Evolutionary conservation across 257 asterid species (phyloP), one percentile per base, ranked within the genome.

Genomic region (Gardenia jasminoides): DNA sequence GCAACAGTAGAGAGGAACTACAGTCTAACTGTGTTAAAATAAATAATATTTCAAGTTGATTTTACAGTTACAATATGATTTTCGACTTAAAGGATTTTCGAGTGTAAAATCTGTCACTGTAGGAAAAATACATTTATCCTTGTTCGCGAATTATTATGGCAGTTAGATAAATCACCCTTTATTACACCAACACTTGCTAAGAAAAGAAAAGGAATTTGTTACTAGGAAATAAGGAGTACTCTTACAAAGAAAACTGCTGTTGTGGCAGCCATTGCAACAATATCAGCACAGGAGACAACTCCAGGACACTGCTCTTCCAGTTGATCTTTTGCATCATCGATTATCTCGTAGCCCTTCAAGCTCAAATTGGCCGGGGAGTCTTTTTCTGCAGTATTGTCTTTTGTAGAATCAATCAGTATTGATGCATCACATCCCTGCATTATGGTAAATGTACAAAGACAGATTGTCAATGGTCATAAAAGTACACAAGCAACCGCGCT

Each of bases 341-440:
- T 92, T 2, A 93, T 74, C 85, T 93, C 91, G 46, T 89, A 95
- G 0, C 99, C 99, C 79, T 92, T 74, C 74, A 95, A 77, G 86
- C 99, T 93, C 69, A 95, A 80, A 81, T 93, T 95, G 7, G 99
- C 99, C 0, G 99, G 98, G 0, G 99, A 95, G 81, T 95, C 98
- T 75, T 95, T 95, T 85, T 95, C 99, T 41, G 98, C 99, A 31
- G 84, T 90, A 86, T 93, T 95, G 39, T 78, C 87, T 68, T 92
- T 89, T 0, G 97, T 95, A 4, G 99, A 93, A 83, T 95, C 97
- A 22, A 95, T 80, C 75, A 95, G 78, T 30, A 95, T 70, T 0
- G 98, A 95, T 77, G 88, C 99, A 82, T 95, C 99, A 70, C 99
- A 95, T 3, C 99, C 99, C 98, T 94, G 69, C 79, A 74, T 10